These are phyloP conservation scores for Penicillium silybi DNA, from an alignment of 495 filamentous ascomycete species.

Conservation along the genomic window DNA sequence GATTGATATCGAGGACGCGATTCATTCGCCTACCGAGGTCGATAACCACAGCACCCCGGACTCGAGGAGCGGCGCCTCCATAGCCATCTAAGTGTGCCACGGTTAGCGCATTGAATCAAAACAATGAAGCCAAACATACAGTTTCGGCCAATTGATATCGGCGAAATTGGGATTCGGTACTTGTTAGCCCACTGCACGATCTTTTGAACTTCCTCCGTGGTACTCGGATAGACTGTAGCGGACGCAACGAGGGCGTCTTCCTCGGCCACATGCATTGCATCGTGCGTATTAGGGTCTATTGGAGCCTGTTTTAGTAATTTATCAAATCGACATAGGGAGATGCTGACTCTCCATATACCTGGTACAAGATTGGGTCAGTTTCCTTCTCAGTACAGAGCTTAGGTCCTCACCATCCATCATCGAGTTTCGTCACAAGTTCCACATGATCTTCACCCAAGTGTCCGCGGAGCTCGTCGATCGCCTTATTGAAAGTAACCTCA, in stretches of 20 bases:
- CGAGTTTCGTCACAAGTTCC: conserved; percentile 8
- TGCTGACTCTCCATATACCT: conserved; percentile 16
- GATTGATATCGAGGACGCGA: conserved; percentile 24
- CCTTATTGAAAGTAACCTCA: neutral
- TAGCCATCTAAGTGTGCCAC: neutral
- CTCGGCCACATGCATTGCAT: conserved; percentile 10
- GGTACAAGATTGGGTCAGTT: neutral
- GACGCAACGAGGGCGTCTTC: conserved; percentile 10
- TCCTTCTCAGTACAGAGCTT: neutral
- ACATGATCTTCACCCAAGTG: conserved; percentile 8
- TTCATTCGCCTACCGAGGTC: conserved; percentile 21
- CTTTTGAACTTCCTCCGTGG: conserved; percentile 9
- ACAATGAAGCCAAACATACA: neutral
- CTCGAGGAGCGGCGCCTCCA: conserved; percentile 11
- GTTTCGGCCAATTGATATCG: conserved; percentile 14
- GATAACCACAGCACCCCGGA: conserved; percentile 4
- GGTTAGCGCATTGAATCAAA: neutral
- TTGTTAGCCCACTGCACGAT: conserved; percentile 12
- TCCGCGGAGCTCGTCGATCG: conserved; percentile 2
- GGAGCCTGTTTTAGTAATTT: neutral
- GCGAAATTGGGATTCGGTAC: conserved; percentile 11
- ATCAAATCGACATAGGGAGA: neutral
- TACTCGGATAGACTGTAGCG: conserved; percentile 7
- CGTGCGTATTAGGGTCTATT: conserved; percentile 12
- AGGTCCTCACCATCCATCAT: conserved; percentile 8